phyloP scores from a whole-genome alignment of 768 basidiomycete genomes.

The Termitomyces eurrhizus region DNA sequence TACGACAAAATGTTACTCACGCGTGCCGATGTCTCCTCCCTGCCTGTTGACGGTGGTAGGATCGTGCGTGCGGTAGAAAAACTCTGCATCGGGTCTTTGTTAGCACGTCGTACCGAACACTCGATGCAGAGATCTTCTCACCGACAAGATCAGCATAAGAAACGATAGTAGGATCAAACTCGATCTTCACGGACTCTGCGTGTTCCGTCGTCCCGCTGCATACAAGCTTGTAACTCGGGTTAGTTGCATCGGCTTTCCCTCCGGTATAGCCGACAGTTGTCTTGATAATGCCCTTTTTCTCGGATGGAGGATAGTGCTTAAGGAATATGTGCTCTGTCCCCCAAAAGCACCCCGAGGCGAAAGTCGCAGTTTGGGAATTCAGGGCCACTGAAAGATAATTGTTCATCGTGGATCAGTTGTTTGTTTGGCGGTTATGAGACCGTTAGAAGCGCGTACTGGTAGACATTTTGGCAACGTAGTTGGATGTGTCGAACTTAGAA shows the following conservation, averaged over 20 bases:
- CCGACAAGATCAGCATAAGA: slow-evolving; percentile 85
- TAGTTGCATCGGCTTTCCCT: slow-evolving; percentile 47
- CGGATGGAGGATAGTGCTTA: slow-evolving; percentile 66
- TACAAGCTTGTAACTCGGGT: slow-evolving; percentile 71
- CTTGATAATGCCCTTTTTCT: slow-evolving; percentile 72
- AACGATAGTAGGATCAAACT: slow-evolving; percentile 78
- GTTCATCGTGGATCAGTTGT: not conserved
- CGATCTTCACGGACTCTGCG: slow-evolving; percentile 84
- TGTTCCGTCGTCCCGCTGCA: slow-evolving; percentile 81
- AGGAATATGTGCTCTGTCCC: slow-evolving; percentile 84
- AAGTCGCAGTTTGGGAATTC: slow-evolving; percentile 38
- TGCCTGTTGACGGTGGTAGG: slow-evolving; percentile 82
- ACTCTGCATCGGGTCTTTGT: slow-evolving; percentile 40
- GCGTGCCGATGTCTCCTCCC: slow-evolving; percentile 73
- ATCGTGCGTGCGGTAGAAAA: slow-evolving; percentile 94
- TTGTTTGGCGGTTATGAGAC: not conserved
- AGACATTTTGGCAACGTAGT: slow-evolving; percentile 38
- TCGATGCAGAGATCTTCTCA: slow-evolving; percentile 31
- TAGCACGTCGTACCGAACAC: not conserved
- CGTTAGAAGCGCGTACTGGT: slow-evolving; percentile 23
- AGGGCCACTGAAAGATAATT: slow-evolving; percentile 10
- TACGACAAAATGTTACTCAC: slow-evolving; percentile 39
- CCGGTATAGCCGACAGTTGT: slow-evolving; percentile 81
- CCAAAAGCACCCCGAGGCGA: slow-evolving; percentile 77
- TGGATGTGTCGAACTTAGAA: slow-evolving; percentile 30